Percentiles rank a stretch among this genome's conserved stretches.
phyloP scores from a whole-genome alignment of 176 grass and related monocot species.

The Alloteropsis semialata region DNA sequence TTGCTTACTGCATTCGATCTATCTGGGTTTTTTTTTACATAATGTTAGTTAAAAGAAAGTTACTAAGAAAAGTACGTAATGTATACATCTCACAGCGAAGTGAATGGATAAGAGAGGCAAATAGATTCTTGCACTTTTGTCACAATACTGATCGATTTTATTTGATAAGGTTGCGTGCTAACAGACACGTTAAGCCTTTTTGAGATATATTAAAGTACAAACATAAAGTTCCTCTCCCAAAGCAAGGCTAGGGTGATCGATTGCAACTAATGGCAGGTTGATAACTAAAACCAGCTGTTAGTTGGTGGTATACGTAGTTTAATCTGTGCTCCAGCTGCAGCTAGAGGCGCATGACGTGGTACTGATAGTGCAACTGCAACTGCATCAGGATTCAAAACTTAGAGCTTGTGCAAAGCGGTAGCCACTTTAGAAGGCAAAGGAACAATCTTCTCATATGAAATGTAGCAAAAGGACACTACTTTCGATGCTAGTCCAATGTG shows the following conservation, averaged over 20 bases:
- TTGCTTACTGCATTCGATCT: not conserved
- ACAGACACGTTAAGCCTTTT: constrained; percentile 23
- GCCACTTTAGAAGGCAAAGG: constrained; percentile 56
- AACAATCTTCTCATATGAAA: constrained; percentile 38
- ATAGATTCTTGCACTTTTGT: not conserved
- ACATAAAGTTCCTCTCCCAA: constrained; percentile 12
- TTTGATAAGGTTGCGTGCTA: constrained; percentile 15
- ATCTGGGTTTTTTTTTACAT: too few relatives aligned
- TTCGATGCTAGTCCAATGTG: constrained; percentile 45
- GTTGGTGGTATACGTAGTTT: not conserved
- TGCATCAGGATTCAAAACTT: constrained; percentile 52
- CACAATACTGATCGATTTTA: not conserved
- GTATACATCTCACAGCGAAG: not conserved
- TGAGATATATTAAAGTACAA: not conserved
- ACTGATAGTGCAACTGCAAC: constrained; percentile 9
- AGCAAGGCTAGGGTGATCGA: constrained; percentile 6
- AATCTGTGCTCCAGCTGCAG: not conserved
- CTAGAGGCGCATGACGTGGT: not conserved
- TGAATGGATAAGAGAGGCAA: not conserved
- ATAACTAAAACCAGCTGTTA: not conserved
- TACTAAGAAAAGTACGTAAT: not conserved
- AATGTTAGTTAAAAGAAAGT: not conserved
- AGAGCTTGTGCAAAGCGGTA: constrained; percentile 47
- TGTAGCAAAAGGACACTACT: constrained; percentile 37
- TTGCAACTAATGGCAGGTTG: constrained; percentile 9